A percentile compares a stretch with the other conserved stretches of the same genome.
Evolutionary conservation across 1,284 basidiomycete genomes (phyloP).

Genomic region (Leccinum solheimii): DNA sequence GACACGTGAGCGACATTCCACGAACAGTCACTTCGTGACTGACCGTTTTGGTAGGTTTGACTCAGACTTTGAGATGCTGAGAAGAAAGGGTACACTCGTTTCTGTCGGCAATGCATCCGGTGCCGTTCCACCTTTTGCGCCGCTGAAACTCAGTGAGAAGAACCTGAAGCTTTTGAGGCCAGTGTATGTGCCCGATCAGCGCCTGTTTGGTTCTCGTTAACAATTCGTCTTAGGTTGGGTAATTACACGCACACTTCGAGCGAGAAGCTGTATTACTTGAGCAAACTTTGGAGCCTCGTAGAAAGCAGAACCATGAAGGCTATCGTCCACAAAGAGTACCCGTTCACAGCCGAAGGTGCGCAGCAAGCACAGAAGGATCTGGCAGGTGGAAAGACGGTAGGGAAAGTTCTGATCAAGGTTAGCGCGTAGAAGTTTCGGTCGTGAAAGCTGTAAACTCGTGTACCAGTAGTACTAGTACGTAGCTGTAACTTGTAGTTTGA

Average conservation of each 20-base stretch:
- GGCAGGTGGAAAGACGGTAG: conserved; percentile 73
- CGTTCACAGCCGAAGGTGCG: conserved; percentile 81
- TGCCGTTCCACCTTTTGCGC: conserved; percentile 68
- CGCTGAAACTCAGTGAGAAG: conserved; percentile 77
- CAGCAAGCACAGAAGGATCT: conserved; percentile 81
- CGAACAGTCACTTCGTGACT: not conserved
- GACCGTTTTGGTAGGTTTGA: conserved; percentile 59
- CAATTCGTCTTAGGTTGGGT: conserved; percentile 42
- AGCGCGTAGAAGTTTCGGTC: conserved; percentile 6
- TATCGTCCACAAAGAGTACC: conserved; percentile 76
- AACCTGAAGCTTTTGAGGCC: conserved; percentile 81
- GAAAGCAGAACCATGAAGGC: conserved; percentile 65
- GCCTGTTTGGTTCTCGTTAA: not conserved
- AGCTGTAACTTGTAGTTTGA: no score
- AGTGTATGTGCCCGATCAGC: conserved; percentile 48
- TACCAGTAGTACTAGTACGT: not conserved
- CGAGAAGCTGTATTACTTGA: conserved; percentile 44
- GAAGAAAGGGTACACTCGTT: conserved; percentile 83
- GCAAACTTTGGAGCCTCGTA: conserved; percentile 68
- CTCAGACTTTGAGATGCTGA: conserved; percentile 77
- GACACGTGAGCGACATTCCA: conserved; percentile 62
- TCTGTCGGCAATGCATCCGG: conserved; percentile 93
- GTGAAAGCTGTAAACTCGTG: not conserved
- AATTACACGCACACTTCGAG: conserved; percentile 52
- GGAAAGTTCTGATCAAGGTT: conserved; percentile 81